These are phyloP conservation scores for Amoebophrya sp. DNA, from an alignment of 169 alveolate species.

Conservation along the genomic window DNA sequence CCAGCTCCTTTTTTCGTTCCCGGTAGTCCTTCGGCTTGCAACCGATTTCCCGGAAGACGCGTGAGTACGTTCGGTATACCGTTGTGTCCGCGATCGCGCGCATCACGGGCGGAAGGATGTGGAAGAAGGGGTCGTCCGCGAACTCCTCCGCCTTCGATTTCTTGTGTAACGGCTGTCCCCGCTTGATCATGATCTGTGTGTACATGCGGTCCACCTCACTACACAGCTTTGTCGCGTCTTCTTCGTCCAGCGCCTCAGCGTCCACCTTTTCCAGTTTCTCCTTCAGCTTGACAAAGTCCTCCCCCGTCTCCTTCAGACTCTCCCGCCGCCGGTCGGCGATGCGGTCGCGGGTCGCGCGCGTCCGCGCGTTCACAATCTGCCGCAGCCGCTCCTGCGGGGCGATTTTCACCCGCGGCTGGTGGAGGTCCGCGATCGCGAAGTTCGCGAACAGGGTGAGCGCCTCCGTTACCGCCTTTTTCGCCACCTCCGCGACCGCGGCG, in stretches of 20 bases:
- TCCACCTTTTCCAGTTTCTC: neutral
- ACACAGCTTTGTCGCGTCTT: neutral
- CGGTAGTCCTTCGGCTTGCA: neutral
- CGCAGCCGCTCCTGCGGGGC: neutral
- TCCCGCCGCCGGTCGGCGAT: neutral
- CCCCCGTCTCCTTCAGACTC: neutral
- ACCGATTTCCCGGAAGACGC: neutral
- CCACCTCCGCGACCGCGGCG: neutral
- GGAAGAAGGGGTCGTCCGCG: neutral
- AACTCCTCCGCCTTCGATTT: neutral
- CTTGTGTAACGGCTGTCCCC: neutral
- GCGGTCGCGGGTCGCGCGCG: neutral
- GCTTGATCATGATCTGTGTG: neutral
- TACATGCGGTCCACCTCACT: neutral
- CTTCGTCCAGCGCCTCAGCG: neutral
- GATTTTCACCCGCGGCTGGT: neutral
- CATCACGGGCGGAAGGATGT: neutral
- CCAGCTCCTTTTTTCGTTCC: neutral
- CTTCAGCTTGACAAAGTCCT: neutral
- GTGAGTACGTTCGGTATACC: neutral
- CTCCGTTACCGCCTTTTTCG: neutral
- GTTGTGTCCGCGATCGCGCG: neutral
- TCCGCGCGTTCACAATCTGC: neutral
- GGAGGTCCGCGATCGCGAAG: neutral
- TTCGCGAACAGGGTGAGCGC: neutral